A percentile compares a stretch with the other conserved stretches of the same genome.
These are phyloP conservation scores for Chytriomyces hyalinus DNA, from an alignment of 192 early-diverging fungal species.

Conservation along the genomic window DNA sequence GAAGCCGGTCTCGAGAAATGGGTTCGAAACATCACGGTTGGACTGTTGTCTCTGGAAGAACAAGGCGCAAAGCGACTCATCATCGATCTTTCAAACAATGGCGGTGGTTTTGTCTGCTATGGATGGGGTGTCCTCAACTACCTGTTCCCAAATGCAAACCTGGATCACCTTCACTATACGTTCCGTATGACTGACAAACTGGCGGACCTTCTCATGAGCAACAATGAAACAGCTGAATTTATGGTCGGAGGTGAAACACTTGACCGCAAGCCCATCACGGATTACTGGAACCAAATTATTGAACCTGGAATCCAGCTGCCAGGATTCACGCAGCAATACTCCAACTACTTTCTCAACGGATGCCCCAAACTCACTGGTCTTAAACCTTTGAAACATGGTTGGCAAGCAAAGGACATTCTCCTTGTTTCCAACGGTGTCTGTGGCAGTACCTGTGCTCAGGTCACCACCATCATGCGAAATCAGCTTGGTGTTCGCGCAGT, in stretches of 20 bases:
- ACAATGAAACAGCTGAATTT: constrained; percentile 8
- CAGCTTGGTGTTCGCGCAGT: constrained; percentile 13
- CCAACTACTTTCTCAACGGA: neutral
- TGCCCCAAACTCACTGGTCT: neutral
- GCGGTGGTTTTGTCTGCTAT: constrained; percentile 36
- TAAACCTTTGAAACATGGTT: neutral
- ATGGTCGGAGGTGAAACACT: neutral
- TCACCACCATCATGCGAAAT: constrained; percentile 1
- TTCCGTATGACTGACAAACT: neutral
- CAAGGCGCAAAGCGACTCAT: constrained; percentile 38
- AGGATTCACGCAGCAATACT: neutral
- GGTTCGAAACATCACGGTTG: constrained; percentile 36
- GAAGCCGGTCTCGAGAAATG: neutral
- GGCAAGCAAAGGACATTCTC: constrained; percentile 10
- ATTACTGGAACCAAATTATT: neutral
- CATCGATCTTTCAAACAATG: constrained; percentile 45
- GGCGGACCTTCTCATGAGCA: neutral
- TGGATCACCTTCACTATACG: neutral
- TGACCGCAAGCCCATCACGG: constrained; percentile 1
- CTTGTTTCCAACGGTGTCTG: constrained; percentile 25
- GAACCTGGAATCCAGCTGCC: neutral
- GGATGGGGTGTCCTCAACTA: constrained; percentile 13
- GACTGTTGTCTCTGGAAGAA: constrained; percentile 33
- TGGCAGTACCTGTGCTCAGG: constrained; percentile 20
- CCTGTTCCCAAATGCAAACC: neutral